phyloP scores from a whole-genome alignment of 2,329 filamentous ascomycete species.

The Stylonectria norvegica region DNA sequence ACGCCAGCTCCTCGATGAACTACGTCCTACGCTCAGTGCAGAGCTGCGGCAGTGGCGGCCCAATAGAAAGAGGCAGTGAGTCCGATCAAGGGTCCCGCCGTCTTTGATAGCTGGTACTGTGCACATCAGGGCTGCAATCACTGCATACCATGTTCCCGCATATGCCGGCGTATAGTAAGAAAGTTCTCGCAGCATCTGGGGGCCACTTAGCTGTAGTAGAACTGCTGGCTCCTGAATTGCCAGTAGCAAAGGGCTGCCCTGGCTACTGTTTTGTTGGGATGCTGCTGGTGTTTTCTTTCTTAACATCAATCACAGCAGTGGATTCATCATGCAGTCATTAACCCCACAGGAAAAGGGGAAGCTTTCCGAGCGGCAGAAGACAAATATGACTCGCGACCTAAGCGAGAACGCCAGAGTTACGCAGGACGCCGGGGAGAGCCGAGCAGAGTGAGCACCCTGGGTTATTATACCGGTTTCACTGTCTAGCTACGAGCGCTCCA shows the following conservation, averaged over 20 bases:
- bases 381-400: conserved; percentile 1
- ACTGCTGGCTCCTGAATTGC: conserved; percentile 7
- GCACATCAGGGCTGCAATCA: background rate
- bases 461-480: background rate
- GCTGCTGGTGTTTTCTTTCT: background rate
- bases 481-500: background rate
- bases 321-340: background rate
- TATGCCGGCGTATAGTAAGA: conserved; percentile 1
- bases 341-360: background rate
- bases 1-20: background rate
- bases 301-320: background rate
- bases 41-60: background rate
- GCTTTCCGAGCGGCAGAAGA: background rate
- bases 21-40: background rate
- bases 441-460: background rate
- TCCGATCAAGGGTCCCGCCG: background rate
- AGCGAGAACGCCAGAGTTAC: background rate
- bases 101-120: background rate
- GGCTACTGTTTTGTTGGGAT: conserved; percentile 4
- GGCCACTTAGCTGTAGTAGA: conserved; percentile 4
- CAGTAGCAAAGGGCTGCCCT: conserved; percentile 7
- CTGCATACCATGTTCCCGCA: background rate
- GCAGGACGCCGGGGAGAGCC: background rate
- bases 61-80: background rate
- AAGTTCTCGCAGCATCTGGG: background rate